Conservation (phyloP, 2,329 filamentous ascomycete species). For the Claviceps humidiphila region DNA sequence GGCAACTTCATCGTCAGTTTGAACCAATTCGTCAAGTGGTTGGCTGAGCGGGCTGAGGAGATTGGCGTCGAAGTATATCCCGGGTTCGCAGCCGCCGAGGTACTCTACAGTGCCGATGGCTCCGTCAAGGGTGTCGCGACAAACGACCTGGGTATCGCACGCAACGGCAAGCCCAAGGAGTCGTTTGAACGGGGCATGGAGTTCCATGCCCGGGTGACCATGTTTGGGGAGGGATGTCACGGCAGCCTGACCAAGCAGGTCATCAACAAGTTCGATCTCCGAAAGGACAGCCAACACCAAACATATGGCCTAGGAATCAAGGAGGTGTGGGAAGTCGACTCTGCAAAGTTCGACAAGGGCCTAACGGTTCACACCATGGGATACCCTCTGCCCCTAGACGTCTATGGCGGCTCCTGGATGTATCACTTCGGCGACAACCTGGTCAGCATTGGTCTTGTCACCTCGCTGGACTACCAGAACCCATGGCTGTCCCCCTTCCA, state of each 20-base stretch:
- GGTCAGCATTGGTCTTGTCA: slow-evolving; percentile 81
- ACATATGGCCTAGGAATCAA: slow-evolving; percentile 93
- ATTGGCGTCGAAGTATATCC: slow-evolving; percentile 91
- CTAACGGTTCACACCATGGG: slow-evolving; percentile 83
- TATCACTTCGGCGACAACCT: slow-evolving; percentile 98
- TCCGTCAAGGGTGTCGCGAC: slow-evolving; percentile 90
- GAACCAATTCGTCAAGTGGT: slow-evolving; percentile 91
- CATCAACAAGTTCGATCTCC: slow-evolving; percentile 83
- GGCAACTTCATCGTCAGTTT: slow-evolving; percentile 96
- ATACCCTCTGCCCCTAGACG: slow-evolving; percentile 75
- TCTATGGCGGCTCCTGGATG: slow-evolving; percentile 97
- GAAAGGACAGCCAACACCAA: slow-evolving; percentile 80
- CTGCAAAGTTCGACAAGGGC: slow-evolving; percentile 82
- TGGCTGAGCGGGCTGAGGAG: slow-evolving; percentile 93
- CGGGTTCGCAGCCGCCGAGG: slow-evolving; percentile 86
- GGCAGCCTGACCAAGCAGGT: slow-evolving; percentile 92
- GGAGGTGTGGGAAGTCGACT: slow-evolving; percentile 93
- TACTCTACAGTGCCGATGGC: slow-evolving; percentile 76
- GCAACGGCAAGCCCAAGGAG: slow-evolving; percentile 75
- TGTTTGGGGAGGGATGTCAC: slow-evolving; percentile 92
- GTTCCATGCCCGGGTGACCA: slow-evolving; percentile 82
- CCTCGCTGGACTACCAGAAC: slow-evolving; percentile 90
- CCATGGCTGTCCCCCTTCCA: slow-evolving; percentile 91
- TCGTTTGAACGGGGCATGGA: slow-evolving; percentile 96
- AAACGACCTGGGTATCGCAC: slow-evolving; percentile 77